Base-by-base conservation (phyloP, 129 eudicot genomes). In the Apium graveolens region DNA sequence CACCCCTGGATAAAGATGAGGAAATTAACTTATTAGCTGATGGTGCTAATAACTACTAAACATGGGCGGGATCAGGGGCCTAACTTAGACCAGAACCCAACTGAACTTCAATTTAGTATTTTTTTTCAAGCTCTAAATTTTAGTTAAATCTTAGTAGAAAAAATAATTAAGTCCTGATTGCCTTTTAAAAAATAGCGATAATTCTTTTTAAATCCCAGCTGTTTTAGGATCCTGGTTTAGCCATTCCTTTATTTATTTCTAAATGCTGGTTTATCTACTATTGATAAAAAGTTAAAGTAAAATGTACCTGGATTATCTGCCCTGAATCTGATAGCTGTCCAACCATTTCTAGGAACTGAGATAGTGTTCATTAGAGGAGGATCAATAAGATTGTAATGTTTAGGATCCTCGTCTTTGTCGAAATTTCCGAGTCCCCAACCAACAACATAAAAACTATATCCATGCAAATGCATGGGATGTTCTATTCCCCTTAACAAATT, bases 391-490 rank as follows among this genome's bases (percentile, higher is more conserved):
- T 87, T 85, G 32, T 87, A 87, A 41, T 49, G 75, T 76, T 38
- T 68, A 43, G 82, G 87, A 51, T 83, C 88, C 29, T 79, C 72
- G 12, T 71, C 4, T 16, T 62, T 48, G 38, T 87, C 81, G n/a
- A 78, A 87, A 34, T 87, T 87, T 13, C 91, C 91, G 27, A 87
- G 80, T 7, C 91, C 91, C 71, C 78, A 80, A 7, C 91, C 88
- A n/a, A 87, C 91, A 43, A 87, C 86, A 48, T 85, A 87, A 66
- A 87, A 87, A 43, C 88, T 86, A 16, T 80, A 74, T 9, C 91
- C 91, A 80, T 87, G 88, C 45, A 82, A 42, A 81, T 87, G 88
- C 68, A 87, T 83, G 2, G 89, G 89, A 83, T 87, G 91, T 34
- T 87, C 85, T 11, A 78, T 53, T 26, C 86, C 85, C 5, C 77